Evolutionary conservation across 2,329 filamentous ascomycete genomes (phyloP), one percentile per base, ranked within the genome.

Genomic region (Podosphaera aphanis): DNA sequence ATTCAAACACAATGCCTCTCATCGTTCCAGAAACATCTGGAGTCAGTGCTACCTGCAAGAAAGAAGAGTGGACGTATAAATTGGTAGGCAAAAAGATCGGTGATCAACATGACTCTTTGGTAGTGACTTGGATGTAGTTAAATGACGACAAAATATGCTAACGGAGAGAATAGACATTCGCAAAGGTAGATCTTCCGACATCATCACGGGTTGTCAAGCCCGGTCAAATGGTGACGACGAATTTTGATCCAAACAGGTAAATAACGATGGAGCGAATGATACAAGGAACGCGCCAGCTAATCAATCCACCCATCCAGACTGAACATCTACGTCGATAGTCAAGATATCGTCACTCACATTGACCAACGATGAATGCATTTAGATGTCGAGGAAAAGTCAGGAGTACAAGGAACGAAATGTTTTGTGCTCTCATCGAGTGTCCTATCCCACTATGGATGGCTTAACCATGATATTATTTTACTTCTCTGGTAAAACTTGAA

Each of bases 41-140:
- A 44, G 54, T 61, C 27, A 51, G 50, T 31, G 48, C 49, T 27
- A 42, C 21, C 20, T 49, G 47, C 57, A 65, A 66, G 60, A 71
- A 66, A 31, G 63, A 73, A 48, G 65, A 73, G 54, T 79, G 74
- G 74, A 63, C 62, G 52, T 68, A 67, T 60, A 75, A 76, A 64
- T 64, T 79, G 3, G 67, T 73, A 40, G 74, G 74, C 56, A 79
- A 78, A 70, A 77, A 66, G 42, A 60, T 77, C 11, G 66, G 66
- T 10, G 73, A 74, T 0, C 58, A 60, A 16, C 65, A 65, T 46
- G 68, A 62, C 51, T 70, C 71, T 57, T 71, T 66, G 7, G 74
- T 77, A 60, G 46, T 66, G 52, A 20, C 5, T n/a, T n/a, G n/a
- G n/a, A n/a, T n/a, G n/a, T n/a, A 25, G 31, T n/a, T 43, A 5